These are phyloP conservation scores for Kwoniella shivajii DNA, from an alignment of 1,284 basidiomycete species.

Conservation along the genomic window DNA sequence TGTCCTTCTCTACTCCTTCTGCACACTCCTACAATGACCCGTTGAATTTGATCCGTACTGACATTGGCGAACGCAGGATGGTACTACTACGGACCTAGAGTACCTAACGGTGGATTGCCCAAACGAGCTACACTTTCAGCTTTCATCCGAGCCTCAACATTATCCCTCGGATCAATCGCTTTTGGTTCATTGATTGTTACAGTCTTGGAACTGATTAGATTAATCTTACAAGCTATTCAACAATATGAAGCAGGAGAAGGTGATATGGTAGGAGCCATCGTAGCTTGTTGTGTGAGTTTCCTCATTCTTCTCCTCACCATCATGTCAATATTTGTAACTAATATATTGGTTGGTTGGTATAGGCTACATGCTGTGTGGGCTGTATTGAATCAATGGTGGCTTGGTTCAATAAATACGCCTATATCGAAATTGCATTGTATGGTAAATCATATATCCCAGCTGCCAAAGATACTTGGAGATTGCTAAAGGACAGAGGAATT, in stretches of 20 bases:
- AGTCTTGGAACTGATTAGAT: conserved; percentile 72
- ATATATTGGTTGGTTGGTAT: conserved; percentile 29
- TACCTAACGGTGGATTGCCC: conserved; percentile 56
- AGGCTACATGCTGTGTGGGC: conserved; percentile 75
- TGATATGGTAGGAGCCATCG: conserved; percentile 72
- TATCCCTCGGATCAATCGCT: conserved; percentile 84
- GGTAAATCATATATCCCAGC: conserved; percentile 82
- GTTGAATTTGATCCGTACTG: too few relatives aligned
- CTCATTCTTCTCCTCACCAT: neutral
- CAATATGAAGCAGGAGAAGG: conserved; percentile 73
- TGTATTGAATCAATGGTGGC: conserved; percentile 70
- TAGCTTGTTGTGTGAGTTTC: conserved; percentile 62
- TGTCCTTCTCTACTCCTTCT: too few relatives aligned
- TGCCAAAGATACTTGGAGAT: conserved; percentile 87
- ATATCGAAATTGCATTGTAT: conserved; percentile 78
- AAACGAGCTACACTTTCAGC: conserved; percentile 70
- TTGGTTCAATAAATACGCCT: conserved; percentile 71
- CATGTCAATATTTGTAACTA: neutral
- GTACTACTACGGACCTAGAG: conserved; percentile 53
- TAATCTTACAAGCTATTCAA: conserved; percentile 67
- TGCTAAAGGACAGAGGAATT: conserved; percentile 81
- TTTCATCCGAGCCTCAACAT: conserved; percentile 77
- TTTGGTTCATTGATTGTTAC: conserved; percentile 89
- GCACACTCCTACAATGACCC: too few relatives aligned
- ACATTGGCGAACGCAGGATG: conserved; percentile 36